Conservation (phyloP, 2,329 filamentous ascomycete genomes). For the Penicillium psychrosexuale region DNA sequence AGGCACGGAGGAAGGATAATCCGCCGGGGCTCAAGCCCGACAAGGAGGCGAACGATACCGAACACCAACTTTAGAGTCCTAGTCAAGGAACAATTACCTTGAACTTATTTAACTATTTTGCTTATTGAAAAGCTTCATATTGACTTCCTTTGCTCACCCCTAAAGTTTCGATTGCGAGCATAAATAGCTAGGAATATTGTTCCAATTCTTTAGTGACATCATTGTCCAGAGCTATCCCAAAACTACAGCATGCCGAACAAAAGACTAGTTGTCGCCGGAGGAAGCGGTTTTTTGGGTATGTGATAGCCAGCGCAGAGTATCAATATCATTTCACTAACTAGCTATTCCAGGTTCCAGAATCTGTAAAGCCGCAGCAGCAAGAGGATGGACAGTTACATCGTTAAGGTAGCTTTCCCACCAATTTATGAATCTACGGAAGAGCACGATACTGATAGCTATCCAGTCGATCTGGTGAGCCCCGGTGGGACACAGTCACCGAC, state of each 20-base stretch:
- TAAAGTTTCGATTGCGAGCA: not conserved
- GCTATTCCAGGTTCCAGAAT: slow-evolving; percentile 63
- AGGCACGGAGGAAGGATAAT: slow-evolving; percentile 2
- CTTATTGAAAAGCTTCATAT: not conserved
- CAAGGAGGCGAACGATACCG: slow-evolving; percentile 1
- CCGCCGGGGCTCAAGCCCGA: not conserved
- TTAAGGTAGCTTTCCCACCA: slow-evolving; percentile 64
- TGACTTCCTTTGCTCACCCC: not conserved
- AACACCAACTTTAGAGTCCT: not conserved
- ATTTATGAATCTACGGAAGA: not conserved
- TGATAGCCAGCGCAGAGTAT: slow-evolving; percentile 23
- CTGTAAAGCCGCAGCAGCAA: slow-evolving; percentile 79
- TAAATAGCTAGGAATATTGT: slow-evolving; percentile 4
- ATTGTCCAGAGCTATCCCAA: slow-evolving; percentile 11
- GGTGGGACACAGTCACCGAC: slow-evolving; percentile 76
- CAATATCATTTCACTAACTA: slow-evolving; percentile 12
- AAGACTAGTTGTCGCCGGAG: slow-evolving; percentile 85
- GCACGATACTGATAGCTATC: slow-evolving; percentile 8
- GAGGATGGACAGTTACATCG: slow-evolving; percentile 89
- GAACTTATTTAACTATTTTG: not conserved
- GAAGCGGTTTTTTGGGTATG: slow-evolving; percentile 81
- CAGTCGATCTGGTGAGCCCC: slow-evolving; percentile 85
- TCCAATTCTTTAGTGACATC: slow-evolving; percentile 2
- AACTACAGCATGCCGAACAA: slow-evolving; percentile 57
- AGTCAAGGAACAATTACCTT: not conserved